Percentiles rank a stretch among this genome's conserved stretches.
phyloP scores from a whole-genome alignment of 768 basidiomycete species.

The Agrocybe chaxingu region DNA sequence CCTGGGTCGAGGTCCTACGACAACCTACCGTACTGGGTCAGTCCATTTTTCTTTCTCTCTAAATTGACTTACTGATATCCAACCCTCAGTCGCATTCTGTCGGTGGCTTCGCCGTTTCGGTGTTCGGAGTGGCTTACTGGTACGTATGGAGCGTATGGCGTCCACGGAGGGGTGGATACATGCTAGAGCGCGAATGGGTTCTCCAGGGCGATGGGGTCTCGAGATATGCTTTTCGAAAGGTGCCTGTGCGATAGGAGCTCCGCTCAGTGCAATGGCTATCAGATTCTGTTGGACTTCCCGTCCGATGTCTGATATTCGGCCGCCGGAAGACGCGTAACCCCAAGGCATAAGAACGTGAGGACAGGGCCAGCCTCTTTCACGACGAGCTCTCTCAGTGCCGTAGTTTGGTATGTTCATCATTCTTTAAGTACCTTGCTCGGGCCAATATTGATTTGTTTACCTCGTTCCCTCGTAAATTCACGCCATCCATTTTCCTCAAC shows the following conservation, averaged over 20 bases:
- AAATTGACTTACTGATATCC: neutral
- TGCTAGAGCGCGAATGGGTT: constrained; percentile 42
- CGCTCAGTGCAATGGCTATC: neutral
- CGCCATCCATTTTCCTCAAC: too few relatives aligned
- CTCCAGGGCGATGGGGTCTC: constrained; percentile 57
- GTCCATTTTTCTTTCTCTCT: constrained; percentile 16
- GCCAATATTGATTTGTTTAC: too few relatives aligned
- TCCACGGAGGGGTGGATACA: constrained; percentile 46
- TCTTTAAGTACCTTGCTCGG: too few relatives aligned
- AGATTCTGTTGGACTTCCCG: too few relatives aligned
- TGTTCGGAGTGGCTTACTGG: constrained; percentile 57
- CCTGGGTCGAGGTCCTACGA: constrained; percentile 50
- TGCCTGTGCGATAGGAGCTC: constrained; percentile 17
- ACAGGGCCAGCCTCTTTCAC: too few relatives aligned
- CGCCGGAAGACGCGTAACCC: too few relatives aligned
- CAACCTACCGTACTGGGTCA: constrained; percentile 66
- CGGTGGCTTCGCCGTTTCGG: constrained; percentile 42
- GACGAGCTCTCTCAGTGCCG: too few relatives aligned
- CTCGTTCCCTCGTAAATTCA: too few relatives aligned
- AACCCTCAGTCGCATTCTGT: constrained; percentile 43
- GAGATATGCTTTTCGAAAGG: constrained; percentile 46
- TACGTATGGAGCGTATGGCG: constrained; percentile 48
- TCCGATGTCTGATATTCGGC: too few relatives aligned
- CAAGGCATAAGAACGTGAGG: too few relatives aligned
- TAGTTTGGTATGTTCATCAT: too few relatives aligned